Evolutionary conservation across 164 flowering plant genomes (phyloP), one percentile per base, ranked within the genome.

Genomic region (Magnolia changhungtana): DNA sequence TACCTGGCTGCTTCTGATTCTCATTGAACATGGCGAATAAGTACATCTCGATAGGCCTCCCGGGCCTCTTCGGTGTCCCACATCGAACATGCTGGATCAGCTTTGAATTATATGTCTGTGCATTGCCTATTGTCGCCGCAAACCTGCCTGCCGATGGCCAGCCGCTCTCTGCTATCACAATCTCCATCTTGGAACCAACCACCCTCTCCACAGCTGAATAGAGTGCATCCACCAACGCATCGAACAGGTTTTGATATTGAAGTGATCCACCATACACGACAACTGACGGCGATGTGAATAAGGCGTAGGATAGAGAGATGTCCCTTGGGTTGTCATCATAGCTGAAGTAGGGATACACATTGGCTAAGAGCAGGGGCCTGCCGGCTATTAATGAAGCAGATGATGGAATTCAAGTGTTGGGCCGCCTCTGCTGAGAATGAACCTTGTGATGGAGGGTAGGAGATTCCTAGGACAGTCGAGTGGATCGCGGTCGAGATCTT

Each of bases 391-490:
- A 80, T 52, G 52, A 73, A 77, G 1, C 19, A 9, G 7, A 80
- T 55, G 4, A 86, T 75, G 20, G 63, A 75, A 0, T 7, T 37
- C 80, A 83, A 52, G 24, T 1, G 45, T 0, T n/a, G 10, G 7
- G 7, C 1, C 0, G 75, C 76, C 13, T 74, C 74, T 0, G 9
- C 24, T 0, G 81, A 14, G 75, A 89, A 89, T 1, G 45, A 72
- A 20, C 83, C 84, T 0, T 14, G 64, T 7, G 80, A 81, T 7
- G 77, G 80, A 16, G 83, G 83, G 68, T 65, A 77, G 18, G 83
- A 77, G 2, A 21, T 13, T 21, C 50, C 75, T 18, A 77, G n/a
- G 6, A 74, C 75, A 8, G 7, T n/a, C 45, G 50, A 52, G 55
- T 31, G 21, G 21, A 81, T 61, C 0, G 68, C 45, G 0, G 80